These are phyloP conservation scores for Dacryopinax spathularia DNA, from an alignment of 768 basidiomycete species.

Conservation along the genomic window DNA sequence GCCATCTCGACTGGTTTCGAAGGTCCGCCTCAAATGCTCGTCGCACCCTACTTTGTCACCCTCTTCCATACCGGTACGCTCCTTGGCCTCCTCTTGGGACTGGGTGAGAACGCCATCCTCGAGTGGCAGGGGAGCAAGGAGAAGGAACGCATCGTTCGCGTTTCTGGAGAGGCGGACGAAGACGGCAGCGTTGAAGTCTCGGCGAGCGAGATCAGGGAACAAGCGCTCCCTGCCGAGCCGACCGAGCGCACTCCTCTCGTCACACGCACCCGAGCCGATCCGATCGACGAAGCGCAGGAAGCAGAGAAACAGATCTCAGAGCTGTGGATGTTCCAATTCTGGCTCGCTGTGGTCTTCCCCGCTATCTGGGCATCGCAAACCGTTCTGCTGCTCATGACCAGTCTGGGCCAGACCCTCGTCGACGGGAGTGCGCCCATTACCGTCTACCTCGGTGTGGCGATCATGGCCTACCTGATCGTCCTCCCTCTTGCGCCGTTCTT, in stretches of 20 bases:
- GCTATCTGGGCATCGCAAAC: neutral
- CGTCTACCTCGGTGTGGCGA: neutral
- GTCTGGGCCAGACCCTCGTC: conserved; percentile 42
- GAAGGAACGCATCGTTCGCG: neutral
- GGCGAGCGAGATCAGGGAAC: neutral
- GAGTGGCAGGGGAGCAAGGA: neutral
- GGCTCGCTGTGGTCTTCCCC: neutral
- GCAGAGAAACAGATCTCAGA: neutral
- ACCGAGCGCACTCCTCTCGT: conserved; percentile 49
- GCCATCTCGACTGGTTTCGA: conserved; percentile 3
- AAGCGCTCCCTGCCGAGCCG: conserved; percentile 15
- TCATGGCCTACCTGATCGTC: neutral
- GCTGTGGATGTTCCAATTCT: conserved; percentile 3
- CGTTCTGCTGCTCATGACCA: conserved; percentile 28
- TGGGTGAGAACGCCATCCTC: neutral
- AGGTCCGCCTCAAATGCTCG: neutral
- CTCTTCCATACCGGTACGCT: conserved; percentile 21
- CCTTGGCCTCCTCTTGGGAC: conserved; percentile 26
- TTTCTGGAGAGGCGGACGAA: neutral
- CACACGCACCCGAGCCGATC: neutral
- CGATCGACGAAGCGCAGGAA: neutral
- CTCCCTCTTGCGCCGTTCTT: conserved; percentile 3
- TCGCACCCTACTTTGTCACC: neutral
- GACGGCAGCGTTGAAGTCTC: neutral
- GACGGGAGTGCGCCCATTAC: conserved; percentile 32